Evolutionary conservation across 2,329 filamentous ascomycete genomes (phyloP), one percentile per base, ranked within the genome.

Genomic region (Calonectria honghensis): DNA sequence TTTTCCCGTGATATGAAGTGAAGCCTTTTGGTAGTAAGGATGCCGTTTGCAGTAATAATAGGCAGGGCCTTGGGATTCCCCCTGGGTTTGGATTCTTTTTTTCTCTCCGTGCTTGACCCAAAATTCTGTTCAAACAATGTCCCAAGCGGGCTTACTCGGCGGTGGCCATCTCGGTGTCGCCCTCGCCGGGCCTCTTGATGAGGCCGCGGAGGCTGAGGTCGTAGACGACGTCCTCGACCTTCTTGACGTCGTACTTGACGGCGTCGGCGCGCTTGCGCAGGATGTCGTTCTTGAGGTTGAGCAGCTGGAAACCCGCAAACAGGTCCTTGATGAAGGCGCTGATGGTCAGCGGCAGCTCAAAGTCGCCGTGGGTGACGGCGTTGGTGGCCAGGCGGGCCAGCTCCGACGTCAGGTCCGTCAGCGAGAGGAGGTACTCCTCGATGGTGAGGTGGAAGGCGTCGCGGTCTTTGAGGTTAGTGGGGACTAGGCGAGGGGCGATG

Each of bases 211-310:
- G 87, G 31, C 95, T 96, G 72, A 99, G 87, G 84, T 99, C 97
- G 83, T 99, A 99, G 66, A 98, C 96, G 16, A 99, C 96, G 83
- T 98, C 97, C 88, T 99, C 97, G 16, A 98, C 95, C 84, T 98
- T 96, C 90, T 98, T 99, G 82, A 99, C 95, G 81, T 94, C 94
- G 84, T 99, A 99, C 89, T 99, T 99, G 85, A 99, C 94, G 6
- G 94, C 94, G 86, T 99, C 97, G 71, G 95, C 95, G 76, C 95
- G 91, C 87, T 96, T 95, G 74, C 97, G 91, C 82, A 99, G 86
- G 29, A 93, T 93, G 84, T 99, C 97, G 82, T 99, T 99, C 90
- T 98, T 98, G 79, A 99, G 89, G 84, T 99, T 99, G 79, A 99
- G 91, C 79, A 98, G 92, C 90, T 98, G 97, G 87, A 99, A 99